These are phyloP conservation scores for Mesembryanthemum crystallinum DNA, from an alignment of 148 eudicot species.

Conservation along the genomic window DNA sequence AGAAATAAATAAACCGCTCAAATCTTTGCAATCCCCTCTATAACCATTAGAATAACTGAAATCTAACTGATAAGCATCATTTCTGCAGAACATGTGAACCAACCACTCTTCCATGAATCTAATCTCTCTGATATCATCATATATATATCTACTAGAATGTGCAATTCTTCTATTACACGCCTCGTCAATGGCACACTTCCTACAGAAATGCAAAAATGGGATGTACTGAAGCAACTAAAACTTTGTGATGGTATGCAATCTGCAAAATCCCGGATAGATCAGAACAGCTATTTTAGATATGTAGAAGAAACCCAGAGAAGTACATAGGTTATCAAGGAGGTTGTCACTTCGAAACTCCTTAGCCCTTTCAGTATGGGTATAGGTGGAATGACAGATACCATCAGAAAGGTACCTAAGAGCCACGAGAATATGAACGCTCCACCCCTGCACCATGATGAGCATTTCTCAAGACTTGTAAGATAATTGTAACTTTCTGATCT, in stretches of 20 bases:
- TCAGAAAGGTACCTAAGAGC: constrained; percentile 77
- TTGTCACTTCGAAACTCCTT: constrained; percentile 85
- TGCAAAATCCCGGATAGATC: constrained; percentile 14
- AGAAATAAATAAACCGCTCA: not conserved
- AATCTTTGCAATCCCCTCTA: not conserved
- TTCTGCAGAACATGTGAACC: not conserved
- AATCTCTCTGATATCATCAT: constrained; percentile 6
- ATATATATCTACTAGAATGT: not conserved
- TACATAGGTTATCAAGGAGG: constrained; percentile 74
- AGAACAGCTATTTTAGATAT: constrained; percentile 44
- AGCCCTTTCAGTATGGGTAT: constrained; percentile 81
- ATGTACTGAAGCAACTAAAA: not conserved
- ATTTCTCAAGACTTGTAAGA: constrained; percentile 1
- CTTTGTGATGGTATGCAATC: not conserved
- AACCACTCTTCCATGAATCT: constrained; percentile 11
- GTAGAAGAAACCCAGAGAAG: constrained; percentile 92
- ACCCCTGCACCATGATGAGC: constrained; percentile 51
- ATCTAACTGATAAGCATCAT: not conserved
- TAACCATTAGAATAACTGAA: not conserved
- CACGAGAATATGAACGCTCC: constrained; percentile 84
- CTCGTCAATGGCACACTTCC: constrained; percentile 1
- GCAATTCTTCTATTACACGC: constrained; percentile 14
- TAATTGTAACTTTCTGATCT: not conserved
- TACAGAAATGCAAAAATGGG: not conserved
- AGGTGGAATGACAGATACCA: constrained; percentile 95